phyloP scores from a whole-genome alignment of 148 eudicot species.

The Cornus kousa region DNA sequence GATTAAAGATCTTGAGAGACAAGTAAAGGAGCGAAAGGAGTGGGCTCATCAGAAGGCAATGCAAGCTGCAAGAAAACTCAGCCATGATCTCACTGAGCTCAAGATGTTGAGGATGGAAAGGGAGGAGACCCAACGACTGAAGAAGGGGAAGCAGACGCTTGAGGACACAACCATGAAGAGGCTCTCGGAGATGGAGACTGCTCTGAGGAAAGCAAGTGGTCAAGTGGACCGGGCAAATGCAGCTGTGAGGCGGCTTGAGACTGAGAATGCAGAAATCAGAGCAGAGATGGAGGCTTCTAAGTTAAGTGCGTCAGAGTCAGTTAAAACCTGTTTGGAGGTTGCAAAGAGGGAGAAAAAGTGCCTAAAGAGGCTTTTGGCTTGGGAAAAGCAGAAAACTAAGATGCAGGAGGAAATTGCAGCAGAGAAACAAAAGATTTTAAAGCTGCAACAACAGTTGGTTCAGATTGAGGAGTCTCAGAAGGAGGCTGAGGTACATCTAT shows the following conservation, averaged over 20 bases:
- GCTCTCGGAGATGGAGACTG: conserved; percentile 90
- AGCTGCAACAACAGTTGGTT: conserved; percentile 59
- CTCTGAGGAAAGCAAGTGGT: conserved; percentile 83
- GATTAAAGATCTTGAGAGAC: conserved; percentile 83
- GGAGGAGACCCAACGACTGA: conserved; percentile 85
- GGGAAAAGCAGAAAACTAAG: conserved; percentile 94
- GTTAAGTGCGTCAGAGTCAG: conserved; percentile 91
- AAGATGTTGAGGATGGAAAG: conserved; percentile 87
- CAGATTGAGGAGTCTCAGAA: conserved; percentile 62
- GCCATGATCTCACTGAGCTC: conserved; percentile 76
- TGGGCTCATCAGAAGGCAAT: conserved; percentile 99
- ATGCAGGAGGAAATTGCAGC: conserved; percentile 82
- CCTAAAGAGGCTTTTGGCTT: conserved; percentile 79
- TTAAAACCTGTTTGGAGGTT: conserved; percentile 71
- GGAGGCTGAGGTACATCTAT: conserved; percentile 60
- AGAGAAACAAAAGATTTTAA: conserved; percentile 65
- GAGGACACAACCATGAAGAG: conserved; percentile 88
- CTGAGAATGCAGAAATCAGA: conserved; percentile 92
- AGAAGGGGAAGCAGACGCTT: conserved; percentile 83
- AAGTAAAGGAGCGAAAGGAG: conserved; percentile 85
- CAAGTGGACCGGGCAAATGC: conserved; percentile 95
- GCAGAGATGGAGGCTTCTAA: conserved; percentile 99
- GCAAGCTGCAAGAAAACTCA: conserved; percentile 94
- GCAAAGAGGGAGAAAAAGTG: conserved; percentile 92
- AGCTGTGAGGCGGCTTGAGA: conserved; percentile 79